Evolutionary conservation across 179 eudicot genomes (phyloP), one percentile per base, ranked within the genome.

Genomic region (Drosera spatulata): DNA sequence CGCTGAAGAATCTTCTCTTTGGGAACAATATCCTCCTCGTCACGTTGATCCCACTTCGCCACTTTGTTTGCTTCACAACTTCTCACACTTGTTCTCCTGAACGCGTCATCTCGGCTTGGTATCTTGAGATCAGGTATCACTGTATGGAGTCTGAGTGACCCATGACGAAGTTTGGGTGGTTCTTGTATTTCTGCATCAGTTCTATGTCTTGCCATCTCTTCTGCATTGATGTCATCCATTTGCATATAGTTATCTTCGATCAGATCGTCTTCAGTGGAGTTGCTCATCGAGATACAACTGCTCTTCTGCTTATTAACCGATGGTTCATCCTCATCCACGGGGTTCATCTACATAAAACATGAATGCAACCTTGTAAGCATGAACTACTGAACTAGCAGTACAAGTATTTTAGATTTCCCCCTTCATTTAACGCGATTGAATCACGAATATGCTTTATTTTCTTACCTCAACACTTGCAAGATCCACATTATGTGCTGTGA

Each of bases 401-500:
- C 10, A 10, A 7, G 5, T 50, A 12, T 10, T 50, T 50, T 14
- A 12, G 4, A 14, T 50, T 14, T 14, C 10, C n/a, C 53, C 12
- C 10, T 7, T 50, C 13, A 7, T 50, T 4, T 50, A 12, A 50
- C 10, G n/a, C 53, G 5, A 4, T 10, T 12, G 49, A 10, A 3
- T 1, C 53, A 7, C 13, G 1, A 14, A 50, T 50, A 10, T 10
- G 5, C 13, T 7, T 13, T 11, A 1, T 49, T 14, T 49, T 58
- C 56, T 72, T 77, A 91, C 98, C 98, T 86, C 79, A 58, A 88
- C 95, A 71, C 81, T 75, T 7, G 80, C 58, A 55, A 86, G 84
- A 72, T 84, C 96, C 63, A 91, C 87, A 74, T 78, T 66, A 69
- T 82, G 79, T 40, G 79, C 86, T 55, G 41, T 75, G 46, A 91